Conservation (phyloP, 441 rosid species). For the Capsella rubella region DNA sequence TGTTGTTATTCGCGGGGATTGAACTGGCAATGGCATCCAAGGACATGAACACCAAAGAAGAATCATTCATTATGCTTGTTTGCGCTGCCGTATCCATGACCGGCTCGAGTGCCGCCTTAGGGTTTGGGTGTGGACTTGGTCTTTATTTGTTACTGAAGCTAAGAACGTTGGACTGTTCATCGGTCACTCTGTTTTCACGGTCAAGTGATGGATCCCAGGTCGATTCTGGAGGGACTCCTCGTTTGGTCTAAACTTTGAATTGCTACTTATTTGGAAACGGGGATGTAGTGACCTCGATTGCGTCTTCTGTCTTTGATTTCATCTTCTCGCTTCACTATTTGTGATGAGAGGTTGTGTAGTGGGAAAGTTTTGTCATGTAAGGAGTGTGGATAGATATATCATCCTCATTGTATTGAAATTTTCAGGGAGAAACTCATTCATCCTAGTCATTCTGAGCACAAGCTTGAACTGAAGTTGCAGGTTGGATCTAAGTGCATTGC, state of each 20-base stretch:
- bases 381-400: not conserved
- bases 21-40: slow-evolving; percentile 84
- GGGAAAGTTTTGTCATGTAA: not conserved
- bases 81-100: slow-evolving; percentile 83
- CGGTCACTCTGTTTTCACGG: slow-evolving; percentile 26
- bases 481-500: not conserved
- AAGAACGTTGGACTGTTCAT: slow-evolving; percentile 50
- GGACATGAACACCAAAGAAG: slow-evolving; percentile 77
- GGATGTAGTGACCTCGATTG: not conserved
- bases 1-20: slow-evolving; percentile 75
- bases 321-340: not conserved
- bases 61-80: slow-evolving; percentile 78
- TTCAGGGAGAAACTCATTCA: not conserved
- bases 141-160: slow-evolving; percentile 68
- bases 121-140: slow-evolving; percentile 70
- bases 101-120: slow-evolving; percentile 81
- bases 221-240: slow-evolving; percentile 19
- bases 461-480: not conserved
- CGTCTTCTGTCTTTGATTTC: not conserved
- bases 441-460: not conserved
- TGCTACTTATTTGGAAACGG: not conserved
- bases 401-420: not conserved
- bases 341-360: not conserved
- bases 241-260: slow-evolving; percentile 7
- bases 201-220: slow-evolving; percentile 22